Evolutionary conservation across 129 eudicot genomes (phyloP).

Genomic region (Cynara cardunculus): DNA sequence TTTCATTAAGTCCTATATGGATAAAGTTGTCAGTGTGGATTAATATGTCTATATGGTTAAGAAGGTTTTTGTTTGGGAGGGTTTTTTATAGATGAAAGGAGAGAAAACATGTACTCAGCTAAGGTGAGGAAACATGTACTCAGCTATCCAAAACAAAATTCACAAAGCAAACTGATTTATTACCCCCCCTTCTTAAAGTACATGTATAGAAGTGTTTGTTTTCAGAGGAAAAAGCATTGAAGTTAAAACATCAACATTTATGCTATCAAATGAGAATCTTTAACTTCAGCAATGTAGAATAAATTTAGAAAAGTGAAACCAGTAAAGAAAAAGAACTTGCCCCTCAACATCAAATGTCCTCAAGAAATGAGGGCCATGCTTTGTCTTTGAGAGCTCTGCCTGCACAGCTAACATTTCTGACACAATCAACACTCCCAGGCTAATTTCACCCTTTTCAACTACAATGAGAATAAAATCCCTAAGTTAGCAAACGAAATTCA

Average conservation of each 20-base stretch:
- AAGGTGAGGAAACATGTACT: neutral
- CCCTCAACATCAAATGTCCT: conserved; percentile 84
- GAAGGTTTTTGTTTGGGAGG: no score
- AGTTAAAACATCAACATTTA: neutral
- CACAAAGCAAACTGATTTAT: neutral
- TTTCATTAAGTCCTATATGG: no score
- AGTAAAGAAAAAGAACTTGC: conserved; percentile 29
- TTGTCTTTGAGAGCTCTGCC: conserved; percentile 78
- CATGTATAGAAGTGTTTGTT: no score
- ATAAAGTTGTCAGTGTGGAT: no score
- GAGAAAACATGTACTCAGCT: no score
- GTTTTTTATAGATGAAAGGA: no score
- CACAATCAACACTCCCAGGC: conserved; percentile 23
- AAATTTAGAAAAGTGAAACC: neutral
- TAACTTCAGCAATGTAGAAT: neutral
- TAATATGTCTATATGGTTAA: no score
- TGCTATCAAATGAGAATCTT: neutral
- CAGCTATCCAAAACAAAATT: neutral
- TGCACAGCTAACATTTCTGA: conserved; percentile 66
- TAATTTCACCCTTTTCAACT: neutral
- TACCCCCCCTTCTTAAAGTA: neutral
- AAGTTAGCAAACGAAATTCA: conserved; percentile 10
- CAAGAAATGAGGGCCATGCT: conserved; percentile 84
- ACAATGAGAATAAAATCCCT: neutral
- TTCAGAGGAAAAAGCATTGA: neutral